Percentiles rank a stretch among this genome's conserved stretches.
phyloP scores from a whole-genome alignment of 2,329 filamentous ascomycete genomes.

The Colletotrichum godetiae region DNA sequence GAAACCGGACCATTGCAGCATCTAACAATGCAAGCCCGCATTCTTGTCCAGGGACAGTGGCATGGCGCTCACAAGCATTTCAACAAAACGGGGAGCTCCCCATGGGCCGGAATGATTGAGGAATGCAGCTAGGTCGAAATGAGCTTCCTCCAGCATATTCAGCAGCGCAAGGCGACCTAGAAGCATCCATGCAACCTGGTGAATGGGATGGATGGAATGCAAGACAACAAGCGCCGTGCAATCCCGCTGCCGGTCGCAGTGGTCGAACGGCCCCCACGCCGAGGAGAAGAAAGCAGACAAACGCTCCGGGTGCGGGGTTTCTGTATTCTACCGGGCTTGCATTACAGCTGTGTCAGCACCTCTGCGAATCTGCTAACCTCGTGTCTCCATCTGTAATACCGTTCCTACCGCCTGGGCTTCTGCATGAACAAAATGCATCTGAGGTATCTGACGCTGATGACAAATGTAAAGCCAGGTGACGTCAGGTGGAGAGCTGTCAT shows the following conservation, averaged over 20 bases:
- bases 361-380: background rate
- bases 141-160: background rate
- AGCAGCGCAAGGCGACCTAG: background rate
- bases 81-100: conserved; percentile 8
- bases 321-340: background rate
- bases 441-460: background rate
- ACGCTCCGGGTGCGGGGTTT: background rate
- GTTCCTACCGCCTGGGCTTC: background rate
- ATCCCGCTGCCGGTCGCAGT: background rate
- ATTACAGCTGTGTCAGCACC: background rate
- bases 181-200: background rate
- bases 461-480: background rate
- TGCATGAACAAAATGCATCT: background rate
- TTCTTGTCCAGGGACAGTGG: background rate
- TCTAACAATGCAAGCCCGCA: background rate
- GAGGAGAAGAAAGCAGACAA: background rate
- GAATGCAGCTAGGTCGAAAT: background rate
- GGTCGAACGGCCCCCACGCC: background rate
- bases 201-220: background rate
- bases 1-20: conserved; percentile 22
- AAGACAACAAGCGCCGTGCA: background rate
- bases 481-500: conserved; percentile 3
- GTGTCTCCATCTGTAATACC: background rate
- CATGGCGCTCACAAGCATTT: background rate
- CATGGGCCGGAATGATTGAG: conserved; percentile 20